A percentile compares a stretch with the other conserved stretches of the same genome.
Conservation (phyloP, 352 stramenopile genomes). For the Phytopythium helicoides region DNA sequence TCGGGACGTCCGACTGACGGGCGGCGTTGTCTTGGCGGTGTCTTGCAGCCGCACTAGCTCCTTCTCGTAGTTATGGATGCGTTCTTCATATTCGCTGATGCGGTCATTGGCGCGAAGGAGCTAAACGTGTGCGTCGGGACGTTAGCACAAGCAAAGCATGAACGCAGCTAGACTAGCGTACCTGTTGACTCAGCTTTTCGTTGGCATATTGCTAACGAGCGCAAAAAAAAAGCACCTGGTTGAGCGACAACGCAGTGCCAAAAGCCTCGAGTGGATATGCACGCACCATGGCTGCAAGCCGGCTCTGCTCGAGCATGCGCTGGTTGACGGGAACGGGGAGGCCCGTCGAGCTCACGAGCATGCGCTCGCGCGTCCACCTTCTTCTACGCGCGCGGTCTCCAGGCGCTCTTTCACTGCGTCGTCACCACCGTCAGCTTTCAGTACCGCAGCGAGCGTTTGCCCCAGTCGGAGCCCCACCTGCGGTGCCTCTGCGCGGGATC, state of each 20-base stretch:
- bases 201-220: conserved; percentile 58
- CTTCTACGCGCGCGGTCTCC: conserved; percentile 40
- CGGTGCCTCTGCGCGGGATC: conserved; percentile 18
- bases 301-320: conserved; percentile 28
- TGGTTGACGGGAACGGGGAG: conserved; percentile 25
- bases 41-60: conserved; percentile 41
- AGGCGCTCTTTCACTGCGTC: conserved; percentile 29
- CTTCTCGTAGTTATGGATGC: conserved; percentile 40
- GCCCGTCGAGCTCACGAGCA: conserved; percentile 34
- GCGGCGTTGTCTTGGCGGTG: conserved; percentile 20
- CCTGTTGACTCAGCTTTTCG: conserved; percentile 64
- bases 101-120: conserved; percentile 44
- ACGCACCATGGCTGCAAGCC: conserved; percentile 34
- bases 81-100: conserved; percentile 47
- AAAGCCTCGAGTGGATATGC: neutral
- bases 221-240: too few relatives aligned
- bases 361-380: conserved; percentile 57
- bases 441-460: too few relatives aligned
- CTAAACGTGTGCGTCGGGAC: too few relatives aligned
- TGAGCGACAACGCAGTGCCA: too few relatives aligned
- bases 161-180: conserved; percentile 8
- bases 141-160: neutral
- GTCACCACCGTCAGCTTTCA: neutral
- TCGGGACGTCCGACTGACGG: conserved; percentile 12
- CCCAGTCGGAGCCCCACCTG: conserved; percentile 14